These are phyloP conservation scores for Collybia sordida DNA, from an alignment of 768 basidiomycete species.

Conservation along the genomic window DNA sequence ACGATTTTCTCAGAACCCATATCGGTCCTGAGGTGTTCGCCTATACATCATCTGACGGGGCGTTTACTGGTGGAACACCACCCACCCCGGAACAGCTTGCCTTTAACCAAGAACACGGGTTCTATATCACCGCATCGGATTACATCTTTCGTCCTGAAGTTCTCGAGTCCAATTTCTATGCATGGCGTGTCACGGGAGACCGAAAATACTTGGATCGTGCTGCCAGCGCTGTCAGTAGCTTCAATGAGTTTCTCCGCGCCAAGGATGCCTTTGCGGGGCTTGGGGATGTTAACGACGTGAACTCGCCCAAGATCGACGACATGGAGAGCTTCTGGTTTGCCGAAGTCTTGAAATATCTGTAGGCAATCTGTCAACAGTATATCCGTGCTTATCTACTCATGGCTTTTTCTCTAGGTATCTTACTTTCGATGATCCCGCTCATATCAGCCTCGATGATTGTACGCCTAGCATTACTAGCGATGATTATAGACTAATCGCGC, in stretches of 20 bases:
- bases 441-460: conserved; percentile 68
- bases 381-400: neutral
- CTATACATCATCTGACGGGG: conserved; percentile 58
- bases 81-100: conserved; percentile 37
- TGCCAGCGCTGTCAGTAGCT: conserved; percentile 53
- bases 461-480: conserved; percentile 17
- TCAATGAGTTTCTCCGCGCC: conserved; percentile 49
- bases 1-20: conserved; percentile 49
- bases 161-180: conserved; percentile 80
- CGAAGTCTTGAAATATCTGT: conserved; percentile 79
- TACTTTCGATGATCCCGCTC: conserved; percentile 68
- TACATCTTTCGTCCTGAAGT: conserved; percentile 78
- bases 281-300: conserved; percentile 49
- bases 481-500: neutral
- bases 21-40: conserved; percentile 77
- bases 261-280: conserved; percentile 51
- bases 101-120: conserved; percentile 64
- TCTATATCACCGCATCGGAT: conserved; percentile 52
- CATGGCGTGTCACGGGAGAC: conserved; percentile 72
- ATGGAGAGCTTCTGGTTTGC: conserved; percentile 74
- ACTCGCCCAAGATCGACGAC: conserved; percentile 49
- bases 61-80: conserved; percentile 47
- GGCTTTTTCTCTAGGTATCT: conserved; percentile 46
- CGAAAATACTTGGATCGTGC: conserved; percentile 67
- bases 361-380: conserved; percentile 6